These are phyloP conservation scores for Cutaneotrichosporon arboriforme DNA, from an alignment of 1,284 basidiomycete genomes.

Conservation along the genomic window DNA sequence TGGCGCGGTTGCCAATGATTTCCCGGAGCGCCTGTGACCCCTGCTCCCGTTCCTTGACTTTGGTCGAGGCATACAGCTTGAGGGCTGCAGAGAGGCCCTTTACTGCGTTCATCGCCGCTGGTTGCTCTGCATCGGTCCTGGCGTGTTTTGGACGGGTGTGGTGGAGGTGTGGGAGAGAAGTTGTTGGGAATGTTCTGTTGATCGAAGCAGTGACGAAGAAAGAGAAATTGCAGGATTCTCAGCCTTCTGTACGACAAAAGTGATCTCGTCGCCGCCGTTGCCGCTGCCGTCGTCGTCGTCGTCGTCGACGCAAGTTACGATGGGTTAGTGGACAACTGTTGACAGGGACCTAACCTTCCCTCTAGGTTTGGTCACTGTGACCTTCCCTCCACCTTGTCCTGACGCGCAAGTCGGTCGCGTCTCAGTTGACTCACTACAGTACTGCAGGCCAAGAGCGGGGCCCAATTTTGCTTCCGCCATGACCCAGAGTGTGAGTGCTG, in stretches of 20 bases:
- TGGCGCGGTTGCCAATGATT: constrained; percentile 58
- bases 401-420: constrained; percentile 2
- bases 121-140: background rate
- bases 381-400: too few relatives aligned
- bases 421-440: background rate
- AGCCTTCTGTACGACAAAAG: background rate
- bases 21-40: constrained; percentile 58
- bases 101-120: constrained; percentile 19
- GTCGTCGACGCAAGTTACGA: too few relatives aligned
- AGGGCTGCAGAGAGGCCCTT: constrained; percentile 51
- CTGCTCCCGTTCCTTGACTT: constrained; percentile 66
- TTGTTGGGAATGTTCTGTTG: background rate
- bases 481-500: too few relatives aligned
- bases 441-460: too few relatives aligned
- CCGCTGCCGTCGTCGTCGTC: background rate
- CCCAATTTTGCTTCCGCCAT: background rate
- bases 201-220: background rate
- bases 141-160: background rate
- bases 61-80: constrained; percentile 58
- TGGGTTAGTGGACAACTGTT: too few relatives aligned
- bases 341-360: too few relatives aligned
- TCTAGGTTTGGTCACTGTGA: too few relatives aligned
- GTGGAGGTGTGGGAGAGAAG: background rate
- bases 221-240: background rate
- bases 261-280: background rate